These are phyloP conservation scores for Daldinia grandis DNA, from an alignment of 495 filamentous ascomycete species.

Conservation along the genomic window DNA sequence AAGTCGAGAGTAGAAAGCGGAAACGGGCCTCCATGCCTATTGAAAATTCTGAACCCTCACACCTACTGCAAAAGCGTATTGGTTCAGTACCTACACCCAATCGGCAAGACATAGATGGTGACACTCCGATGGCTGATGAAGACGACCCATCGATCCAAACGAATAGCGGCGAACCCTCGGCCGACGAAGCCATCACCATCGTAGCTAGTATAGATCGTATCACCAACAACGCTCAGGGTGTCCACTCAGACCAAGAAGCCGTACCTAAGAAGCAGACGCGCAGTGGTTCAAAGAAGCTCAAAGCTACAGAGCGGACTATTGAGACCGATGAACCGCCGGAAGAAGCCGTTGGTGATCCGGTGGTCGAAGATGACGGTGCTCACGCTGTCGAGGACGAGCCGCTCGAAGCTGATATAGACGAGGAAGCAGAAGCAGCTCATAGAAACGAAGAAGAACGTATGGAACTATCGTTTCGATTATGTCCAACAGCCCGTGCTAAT, in stretches of 20 bases:
- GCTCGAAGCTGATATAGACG: conserved; percentile 58
- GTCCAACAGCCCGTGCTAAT: conserved; percentile 50
- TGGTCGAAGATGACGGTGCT: conserved; percentile 48
- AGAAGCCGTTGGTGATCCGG: conserved; percentile 40
- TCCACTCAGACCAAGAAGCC: conserved; percentile 46
- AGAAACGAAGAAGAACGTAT: conserved; percentile 81
- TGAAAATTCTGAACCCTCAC: conserved; percentile 58
- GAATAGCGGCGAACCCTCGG: conserved; percentile 52
- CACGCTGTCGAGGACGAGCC: conserved; percentile 58
- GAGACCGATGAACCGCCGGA: conserved; percentile 46
- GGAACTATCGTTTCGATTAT: conserved; percentile 37
- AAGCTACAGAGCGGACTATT: conserved; percentile 44
- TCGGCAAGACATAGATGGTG: conserved; percentile 47
- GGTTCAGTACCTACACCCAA: conserved; percentile 53
- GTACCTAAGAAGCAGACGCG: conserved; percentile 52
- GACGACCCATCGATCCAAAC: conserved; percentile 52
- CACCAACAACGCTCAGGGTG: conserved; percentile 34
- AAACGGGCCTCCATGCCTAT: conserved; percentile 56
- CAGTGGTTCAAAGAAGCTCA: conserved; percentile 51
- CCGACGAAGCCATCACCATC: conserved; percentile 49
- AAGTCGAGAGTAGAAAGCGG: conserved; percentile 60
- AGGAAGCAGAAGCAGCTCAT: conserved; percentile 61
- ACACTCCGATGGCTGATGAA: conserved; percentile 54
- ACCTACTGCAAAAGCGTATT: conserved; percentile 66
- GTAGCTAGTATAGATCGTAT: conserved; percentile 37